phyloP scores from a whole-genome alignment of 768 basidiomycete species.

The Dacryopinax primogenitus region DNA sequence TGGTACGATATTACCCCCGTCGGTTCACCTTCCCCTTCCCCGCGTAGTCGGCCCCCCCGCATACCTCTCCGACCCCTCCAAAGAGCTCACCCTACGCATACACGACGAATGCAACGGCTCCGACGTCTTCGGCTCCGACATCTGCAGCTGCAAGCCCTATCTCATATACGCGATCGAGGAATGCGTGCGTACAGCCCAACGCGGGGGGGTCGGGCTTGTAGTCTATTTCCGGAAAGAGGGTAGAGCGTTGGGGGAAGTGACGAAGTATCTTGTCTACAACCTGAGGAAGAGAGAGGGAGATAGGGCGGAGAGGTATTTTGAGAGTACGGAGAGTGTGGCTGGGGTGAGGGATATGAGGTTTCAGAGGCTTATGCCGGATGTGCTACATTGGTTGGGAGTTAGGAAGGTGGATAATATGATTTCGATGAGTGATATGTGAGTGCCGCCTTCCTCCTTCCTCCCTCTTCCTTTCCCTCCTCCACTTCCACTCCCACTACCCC shows the following conservation, averaged over 20 bases:
- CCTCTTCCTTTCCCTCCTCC: background rate
- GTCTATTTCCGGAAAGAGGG: constrained; percentile 95
- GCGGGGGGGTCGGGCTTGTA: constrained; percentile 82
- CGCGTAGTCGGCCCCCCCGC: constrained; percentile 69
- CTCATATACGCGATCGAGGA: constrained; percentile 87
- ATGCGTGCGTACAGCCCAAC: constrained; percentile 68
- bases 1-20: no score
- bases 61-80: constrained; percentile 57
- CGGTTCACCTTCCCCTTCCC: no score
- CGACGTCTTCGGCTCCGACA: constrained; percentile 83
- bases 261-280: constrained; percentile 94
- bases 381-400: constrained; percentile 89
- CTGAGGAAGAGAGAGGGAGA: constrained; percentile 90
- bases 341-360: constrained; percentile 96
- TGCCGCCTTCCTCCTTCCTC: constrained; percentile 11
- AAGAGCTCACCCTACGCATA: constrained; percentile 74
- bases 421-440: constrained; percentile 75
- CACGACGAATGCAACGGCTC: constrained; percentile 97
- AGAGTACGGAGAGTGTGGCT: constrained; percentile 81
- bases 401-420: constrained; percentile 82
- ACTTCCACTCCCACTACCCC: background rate
- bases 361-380: constrained; percentile 89
- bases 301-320: constrained; percentile 86
- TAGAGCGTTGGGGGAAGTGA: constrained; percentile 84
- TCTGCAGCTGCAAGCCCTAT: constrained; percentile 88